Base-by-base conservation (phyloP, 31 red algal species). In the Odonthalia washingtoniensis region DNA sequence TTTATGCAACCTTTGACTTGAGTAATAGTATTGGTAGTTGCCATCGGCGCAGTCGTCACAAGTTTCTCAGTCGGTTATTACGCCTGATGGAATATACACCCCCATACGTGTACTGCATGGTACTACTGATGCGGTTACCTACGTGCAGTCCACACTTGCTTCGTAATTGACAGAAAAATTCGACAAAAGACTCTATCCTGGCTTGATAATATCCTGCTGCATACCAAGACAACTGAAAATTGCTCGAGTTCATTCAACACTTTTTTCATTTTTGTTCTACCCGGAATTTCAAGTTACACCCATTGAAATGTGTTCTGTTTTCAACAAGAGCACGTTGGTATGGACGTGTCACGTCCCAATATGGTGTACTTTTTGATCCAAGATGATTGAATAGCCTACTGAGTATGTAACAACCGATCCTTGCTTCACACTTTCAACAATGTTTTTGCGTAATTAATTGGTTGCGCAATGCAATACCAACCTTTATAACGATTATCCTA, bases 101-200 rank as follows among this genome's bases (percentile, higher is more conserved):
- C 74, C 74, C 45, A 77, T 18, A 34, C 32, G 30, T 12, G 74
- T 77, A 9, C 74, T 77, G 26, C 74, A 77, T 52, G 74, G 74
- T 36, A 77, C 74, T 21, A 77, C 73, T 14, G 43, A 77, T 45
- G 33, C 73, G 14, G 35, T 46, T 9, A 77, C 40, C 32, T 46
- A 44, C 38, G 32, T 77, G 18, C 32, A 77, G 28, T 77, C 73
- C 17, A 46, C 40, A 14, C 73, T 77, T 12, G 73, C 33, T n/a
- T 34, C 43, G 24, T 28, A 43, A n/a, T 37, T 12, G 73, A 44
- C 33, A 17, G 40, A 45, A 5, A 5, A 14, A 61, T 77, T 40
- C 73, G 40, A 43, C 17, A 40, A 9, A 5, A 34, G 9, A 17
- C 43, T 12, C 38, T 77, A 14, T 77, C 5, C 28, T 77, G 73